phyloP scores from a whole-genome alignment of 2,329 filamentous ascomycete species.

The Sporothrix variecibatus region DNA sequence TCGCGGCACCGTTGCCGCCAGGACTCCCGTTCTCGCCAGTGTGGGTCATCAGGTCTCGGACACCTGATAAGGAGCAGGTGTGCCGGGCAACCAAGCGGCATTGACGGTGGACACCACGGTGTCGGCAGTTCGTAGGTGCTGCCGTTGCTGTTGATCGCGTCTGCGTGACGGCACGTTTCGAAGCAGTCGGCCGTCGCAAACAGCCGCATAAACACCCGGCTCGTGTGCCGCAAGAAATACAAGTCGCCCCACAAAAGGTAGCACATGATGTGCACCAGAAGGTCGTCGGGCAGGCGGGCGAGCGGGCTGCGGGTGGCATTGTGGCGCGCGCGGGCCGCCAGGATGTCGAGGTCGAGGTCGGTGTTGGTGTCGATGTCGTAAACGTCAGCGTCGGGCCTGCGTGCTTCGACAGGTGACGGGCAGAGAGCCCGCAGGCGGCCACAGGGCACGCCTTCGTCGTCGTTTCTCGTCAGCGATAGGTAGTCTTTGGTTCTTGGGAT shows the following conservation, averaged over 20 bases:
- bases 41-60: neutral
- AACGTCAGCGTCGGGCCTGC: too few species aligned
- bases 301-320: slow-evolving; percentile 20
- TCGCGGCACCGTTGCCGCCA: neutral
- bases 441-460: slow-evolving; percentile 4
- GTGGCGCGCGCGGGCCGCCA: neutral
- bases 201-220: neutral
- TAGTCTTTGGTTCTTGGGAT: neutral
- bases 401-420: neutral
- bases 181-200: neutral
- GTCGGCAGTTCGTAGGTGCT: neutral
- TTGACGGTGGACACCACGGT: neutral
- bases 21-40: neutral
- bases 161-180: neutral
- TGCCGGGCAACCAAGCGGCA: neutral
- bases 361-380: too few species aligned
- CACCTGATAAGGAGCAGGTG: neutral
- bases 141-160: neutral
- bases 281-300: slow-evolving; percentile 19
- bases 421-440: slow-evolving; percentile 21
- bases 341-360: neutral
- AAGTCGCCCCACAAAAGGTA: neutral
- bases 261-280: slow-evolving; percentile 20
- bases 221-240: neutral
- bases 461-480: neutral